A percentile compares a stretch with the other conserved stretches of the same genome.
Conservation (phyloP, 768 basidiomycete genomes). For the Boletus tylopilopsis region DNA sequence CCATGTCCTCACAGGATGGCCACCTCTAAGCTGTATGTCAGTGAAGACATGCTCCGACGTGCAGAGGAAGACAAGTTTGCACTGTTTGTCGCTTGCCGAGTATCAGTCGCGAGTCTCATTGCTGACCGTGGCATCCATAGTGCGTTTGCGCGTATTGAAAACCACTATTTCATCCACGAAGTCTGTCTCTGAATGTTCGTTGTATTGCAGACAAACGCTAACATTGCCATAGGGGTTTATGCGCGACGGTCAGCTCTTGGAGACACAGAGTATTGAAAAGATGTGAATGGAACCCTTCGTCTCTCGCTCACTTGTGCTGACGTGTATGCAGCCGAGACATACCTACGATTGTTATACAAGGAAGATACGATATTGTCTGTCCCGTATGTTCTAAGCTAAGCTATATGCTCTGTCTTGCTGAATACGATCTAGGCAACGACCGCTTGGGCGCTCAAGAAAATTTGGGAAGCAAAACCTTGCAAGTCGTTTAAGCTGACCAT, state of each 20-base stretch:
- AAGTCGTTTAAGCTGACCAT: slow-evolving; percentile 45
- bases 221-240: slow-evolving; percentile 62
- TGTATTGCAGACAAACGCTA: slow-evolving; percentile 1
- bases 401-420: background rate
- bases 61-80: slow-evolving; percentile 75
- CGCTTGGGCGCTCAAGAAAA: slow-evolving; percentile 77
- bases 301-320: slow-evolving; percentile 5
- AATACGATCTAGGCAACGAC: slow-evolving; percentile 59
- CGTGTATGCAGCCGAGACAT: slow-evolving; percentile 69
- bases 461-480: slow-evolving; percentile 69
- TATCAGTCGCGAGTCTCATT: slow-evolving; percentile 2
- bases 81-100: slow-evolving; percentile 44
- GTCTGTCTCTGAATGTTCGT: slow-evolving; percentile 34
- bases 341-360: slow-evolving; percentile 78
- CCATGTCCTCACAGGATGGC: slow-evolving; percentile 55
- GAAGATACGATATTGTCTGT: slow-evolving; percentile 87
- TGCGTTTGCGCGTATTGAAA: slow-evolving; percentile 85
- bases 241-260: slow-evolving; percentile 83
- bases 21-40: slow-evolving; percentile 71
- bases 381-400: slow-evolving; percentile 47
- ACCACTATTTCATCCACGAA: slow-evolving; percentile 85
- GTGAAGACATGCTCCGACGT: slow-evolving; percentile 61
- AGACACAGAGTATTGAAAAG: slow-evolving; percentile 80
- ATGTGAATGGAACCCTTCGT: slow-evolving; percentile 48
- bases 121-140: slow-evolving; percentile 34